Conservation (phyloP, 2,329 filamentous ascomycete genomes). For the Neurospora crassa region DNA sequence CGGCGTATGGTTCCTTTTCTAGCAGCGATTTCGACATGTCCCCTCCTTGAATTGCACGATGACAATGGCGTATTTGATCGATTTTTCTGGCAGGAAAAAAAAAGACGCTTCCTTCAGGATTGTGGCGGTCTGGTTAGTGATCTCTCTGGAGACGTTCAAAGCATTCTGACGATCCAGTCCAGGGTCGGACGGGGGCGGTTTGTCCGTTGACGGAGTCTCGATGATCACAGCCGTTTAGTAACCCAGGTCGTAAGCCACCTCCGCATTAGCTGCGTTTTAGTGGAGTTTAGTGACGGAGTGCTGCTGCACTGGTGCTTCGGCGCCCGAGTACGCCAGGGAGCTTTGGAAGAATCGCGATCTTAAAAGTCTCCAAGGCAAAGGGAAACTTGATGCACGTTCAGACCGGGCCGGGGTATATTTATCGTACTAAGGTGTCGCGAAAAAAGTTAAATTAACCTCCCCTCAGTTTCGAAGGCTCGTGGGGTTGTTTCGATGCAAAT, state of each 20-base stretch:
- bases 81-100: not conserved
- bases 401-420: not conserved
- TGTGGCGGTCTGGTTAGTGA: not conserved
- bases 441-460: not conserved
- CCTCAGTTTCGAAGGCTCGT: not conserved
- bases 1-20: not conserved
- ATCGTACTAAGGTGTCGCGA: not conserved
- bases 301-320: not conserved
- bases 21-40: not conserved
- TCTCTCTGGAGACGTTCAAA: not conserved
- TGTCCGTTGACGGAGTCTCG: not conserved
- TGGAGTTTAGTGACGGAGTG: not conserved
- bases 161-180: not conserved
- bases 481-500: not conserved
- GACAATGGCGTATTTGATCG: not conserved
- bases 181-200: not conserved
- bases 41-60: not conserved
- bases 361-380: not conserved
- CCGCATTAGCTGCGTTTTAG: not conserved
- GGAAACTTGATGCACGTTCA: not conserved
- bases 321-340: not conserved
- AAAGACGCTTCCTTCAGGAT: not conserved
- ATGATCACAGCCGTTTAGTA: not conserved
- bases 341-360: not conserved
- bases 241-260: not conserved